These are phyloP conservation scores for Meyerozyma carpophila DNA, from an alignment of 1,139 yeast species.

Conservation along the genomic window DNA sequence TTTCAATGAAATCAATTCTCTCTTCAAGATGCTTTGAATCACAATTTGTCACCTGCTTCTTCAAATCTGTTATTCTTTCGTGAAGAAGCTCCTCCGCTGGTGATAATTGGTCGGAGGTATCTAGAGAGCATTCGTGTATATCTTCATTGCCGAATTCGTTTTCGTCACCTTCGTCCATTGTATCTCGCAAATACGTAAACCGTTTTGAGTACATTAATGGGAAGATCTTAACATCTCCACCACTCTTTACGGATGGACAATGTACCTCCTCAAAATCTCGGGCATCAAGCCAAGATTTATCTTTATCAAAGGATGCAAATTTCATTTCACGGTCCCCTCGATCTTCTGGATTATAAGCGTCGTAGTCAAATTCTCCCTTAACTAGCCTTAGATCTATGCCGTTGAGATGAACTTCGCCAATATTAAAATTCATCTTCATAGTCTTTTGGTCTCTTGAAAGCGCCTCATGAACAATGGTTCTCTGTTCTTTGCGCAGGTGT, in stretches of 20 bases:
- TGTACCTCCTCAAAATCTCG: constrained; percentile 40
- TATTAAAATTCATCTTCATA: constrained; percentile 40
- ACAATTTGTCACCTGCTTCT: constrained; percentile 13
- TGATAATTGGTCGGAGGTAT: constrained; percentile 19
- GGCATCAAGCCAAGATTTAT: constrained; percentile 37
- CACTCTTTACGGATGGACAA: constrained; percentile 21
- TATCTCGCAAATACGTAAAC: constrained; percentile 37
- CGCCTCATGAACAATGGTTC: constrained; percentile 27
- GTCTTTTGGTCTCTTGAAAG: constrained; percentile 24
- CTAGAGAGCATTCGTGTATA: constrained; percentile 27
- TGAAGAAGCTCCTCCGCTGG: constrained; percentile 21
- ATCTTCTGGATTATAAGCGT: constrained; percentile 17
- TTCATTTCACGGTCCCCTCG: constrained; percentile 9
- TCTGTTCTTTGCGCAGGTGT: constrained; percentile 38
- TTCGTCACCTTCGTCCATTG: constrained; percentile 14
- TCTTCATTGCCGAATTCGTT: constrained; percentile 22
- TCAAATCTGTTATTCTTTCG: constrained; percentile 25
- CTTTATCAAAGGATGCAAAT: constrained; percentile 28
- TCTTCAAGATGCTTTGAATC: constrained; percentile 10
- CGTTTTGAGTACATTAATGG: constrained; percentile 35
- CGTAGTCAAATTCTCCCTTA: constrained; percentile 25
- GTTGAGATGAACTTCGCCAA: constrained; percentile 37
- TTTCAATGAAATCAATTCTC: constrained; percentile 19
- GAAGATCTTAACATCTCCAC: constrained; percentile 18
- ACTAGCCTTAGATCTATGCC: constrained; percentile 39